Evolutionary conservation across 2,329 filamentous ascomycete genomes (phyloP).

Genomic region (Ambrosiella cleistominuta): DNA sequence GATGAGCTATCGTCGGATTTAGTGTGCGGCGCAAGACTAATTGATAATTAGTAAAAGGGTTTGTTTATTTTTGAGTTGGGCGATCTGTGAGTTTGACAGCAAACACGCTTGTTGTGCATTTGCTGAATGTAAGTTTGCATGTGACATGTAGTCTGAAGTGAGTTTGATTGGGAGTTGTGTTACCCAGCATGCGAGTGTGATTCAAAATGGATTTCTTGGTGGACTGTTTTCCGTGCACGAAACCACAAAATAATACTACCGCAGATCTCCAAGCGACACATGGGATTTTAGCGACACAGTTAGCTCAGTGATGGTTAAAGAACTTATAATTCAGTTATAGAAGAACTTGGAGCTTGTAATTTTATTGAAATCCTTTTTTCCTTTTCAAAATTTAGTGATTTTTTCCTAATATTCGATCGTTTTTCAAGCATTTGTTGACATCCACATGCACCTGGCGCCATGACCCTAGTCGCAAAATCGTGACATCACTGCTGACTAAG

Average conservation of each 20-base stretch:
- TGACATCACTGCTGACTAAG: no score
- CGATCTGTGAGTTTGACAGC: no score
- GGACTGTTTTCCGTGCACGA: constrained; percentile 7
- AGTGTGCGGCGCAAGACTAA: not conserved
- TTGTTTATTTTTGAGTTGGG: not conserved
- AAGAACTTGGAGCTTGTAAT: no score
- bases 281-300: not conserved
- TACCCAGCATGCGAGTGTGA: constrained; percentile 6
- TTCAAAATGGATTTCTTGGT: constrained; percentile 5
- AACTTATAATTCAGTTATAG: not conserved
- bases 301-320: not conserved
- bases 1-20: not conserved
- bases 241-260: constrained; percentile 12
- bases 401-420: no score
- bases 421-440: no score
- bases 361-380: no score
- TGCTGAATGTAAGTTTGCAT: no score
- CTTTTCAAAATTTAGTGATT: no score
- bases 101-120: no score
- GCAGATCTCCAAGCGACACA: constrained; percentile 12
- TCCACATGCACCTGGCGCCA: no score
- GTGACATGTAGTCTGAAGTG: not conserved
- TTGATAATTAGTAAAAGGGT: not conserved
- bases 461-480: no score
- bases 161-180: not conserved